Evolutionary conservation across 257 asterid species (phyloP).

Genomic region (Anisodus tanguticus): DNA sequence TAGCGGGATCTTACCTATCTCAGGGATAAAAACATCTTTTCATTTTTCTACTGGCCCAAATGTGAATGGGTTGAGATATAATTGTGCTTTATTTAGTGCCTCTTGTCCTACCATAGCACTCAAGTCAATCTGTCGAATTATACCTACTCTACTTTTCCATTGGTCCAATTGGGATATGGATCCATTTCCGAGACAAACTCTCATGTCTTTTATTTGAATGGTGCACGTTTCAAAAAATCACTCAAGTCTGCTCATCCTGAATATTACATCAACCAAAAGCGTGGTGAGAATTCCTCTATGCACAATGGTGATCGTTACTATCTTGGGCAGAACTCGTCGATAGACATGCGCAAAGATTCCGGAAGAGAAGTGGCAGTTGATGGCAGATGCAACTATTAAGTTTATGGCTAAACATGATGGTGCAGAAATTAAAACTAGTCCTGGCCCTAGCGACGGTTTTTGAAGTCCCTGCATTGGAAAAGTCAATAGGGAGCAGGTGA

Average conservation of each 20-base stretch:
- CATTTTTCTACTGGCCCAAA: constrained; percentile 2
- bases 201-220: constrained; percentile 48
- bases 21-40: not conserved
- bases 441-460: constrained; percentile 44
- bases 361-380: constrained; percentile 38
- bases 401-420: constrained; percentile 40
- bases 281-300: constrained; percentile 43
- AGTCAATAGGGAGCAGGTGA: constrained; percentile 38
- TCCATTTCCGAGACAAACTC: constrained; percentile 48
- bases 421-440: constrained; percentile 43
- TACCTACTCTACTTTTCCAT: constrained; percentile 19
- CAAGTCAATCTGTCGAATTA: constrained; percentile 4
- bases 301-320: constrained; percentile 44
- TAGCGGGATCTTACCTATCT: not conserved
- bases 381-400: constrained; percentile 46
- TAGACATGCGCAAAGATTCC: constrained; percentile 51
- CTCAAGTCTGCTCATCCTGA: constrained; percentile 53
- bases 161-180: constrained; percentile 46
- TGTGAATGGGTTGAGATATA: not conserved
- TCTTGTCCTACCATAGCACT: not conserved
- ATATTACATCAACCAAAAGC: constrained; percentile 46
- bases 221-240: constrained; percentile 43
- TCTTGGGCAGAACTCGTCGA: constrained; percentile 40
- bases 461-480: constrained; percentile 38
- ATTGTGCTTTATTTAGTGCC: constrained; percentile 3